Base-by-base conservation (phyloP, 2,329 filamentous ascomycete genomes). In the Chrysoporthe puriensis region DNA sequence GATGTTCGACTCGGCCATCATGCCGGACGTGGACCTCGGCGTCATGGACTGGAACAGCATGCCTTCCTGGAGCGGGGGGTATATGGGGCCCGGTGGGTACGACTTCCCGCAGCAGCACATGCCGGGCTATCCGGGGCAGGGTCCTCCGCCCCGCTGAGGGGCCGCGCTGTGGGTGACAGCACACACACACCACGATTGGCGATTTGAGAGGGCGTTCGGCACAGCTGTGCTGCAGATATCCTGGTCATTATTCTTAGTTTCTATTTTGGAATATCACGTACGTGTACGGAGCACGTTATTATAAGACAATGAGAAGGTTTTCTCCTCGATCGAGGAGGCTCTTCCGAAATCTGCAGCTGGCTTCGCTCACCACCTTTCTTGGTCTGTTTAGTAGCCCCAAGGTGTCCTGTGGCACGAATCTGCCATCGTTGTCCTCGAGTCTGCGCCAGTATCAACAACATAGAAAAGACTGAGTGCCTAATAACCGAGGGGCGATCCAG, bases 11-110 rank as follows among this genome's bases (percentile, higher is more conserved):
- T 66, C 57, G 61, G 64, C 63, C 40, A 63, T 63, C 5, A 69
- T 73, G 71, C 66, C 72, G 50, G 71, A 64, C 16, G 67, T 76
- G 58, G 77, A 77, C 54, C 72, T 77, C 58, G 73, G 71, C 0
- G 71, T 81, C 42, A 82, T 85, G 82, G 82, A 85, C 71, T 85
- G 83, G 83, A 80, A 79, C 40, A 81, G 81, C 48, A 75, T 85
- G 5, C 52, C 62, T 1, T 42, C 62, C 77, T 85, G 72, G 80
- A 83, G 48, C 76, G 77, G 32, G 76, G 77, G 32, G 16, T 69
- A 75, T 61, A 54, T 70, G 58, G 32, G 42, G 16, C 32, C 34
- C 26, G 59, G 52, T 36, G 60, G 36, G 11, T 67, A 58, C 34
- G 65, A 59, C 6, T 63, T 58, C 42, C 11, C 65, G 36, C 32